These are phyloP conservation scores for Tetracladium marchalianum DNA, from an alignment of 495 filamentous ascomycete species.

Conservation along the genomic window DNA sequence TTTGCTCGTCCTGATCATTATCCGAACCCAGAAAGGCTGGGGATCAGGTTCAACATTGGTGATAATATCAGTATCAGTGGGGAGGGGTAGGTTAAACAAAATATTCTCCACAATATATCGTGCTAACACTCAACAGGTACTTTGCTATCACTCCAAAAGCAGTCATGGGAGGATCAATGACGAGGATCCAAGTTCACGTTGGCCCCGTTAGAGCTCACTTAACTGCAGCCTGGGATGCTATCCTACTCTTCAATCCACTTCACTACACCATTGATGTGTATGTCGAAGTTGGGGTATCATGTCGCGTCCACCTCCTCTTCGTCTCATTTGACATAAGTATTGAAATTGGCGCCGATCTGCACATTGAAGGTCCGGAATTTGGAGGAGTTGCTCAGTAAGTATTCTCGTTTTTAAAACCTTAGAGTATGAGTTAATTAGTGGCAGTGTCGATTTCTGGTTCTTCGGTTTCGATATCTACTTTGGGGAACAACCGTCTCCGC, in stretches of 20 bases:
- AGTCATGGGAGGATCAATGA: conserved; percentile 34
- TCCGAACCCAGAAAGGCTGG: conserved; percentile 33
- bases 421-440: no score
- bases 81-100: conserved; percentile 11
- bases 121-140: conserved; percentile 16
- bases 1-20: conserved; percentile 29
- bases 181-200: not conserved
- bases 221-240: not conserved
- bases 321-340: conserved; percentile 23
- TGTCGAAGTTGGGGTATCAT: conserved; percentile 27
- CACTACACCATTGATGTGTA: no score
- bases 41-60: conserved; percentile 28
- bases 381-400: conserved; percentile 19
- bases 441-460: conserved; percentile 33
- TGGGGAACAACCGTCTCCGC: conserved; percentile 13
- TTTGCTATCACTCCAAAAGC: conserved; percentile 43
- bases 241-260: no score
- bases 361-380: conserved; percentile 30
- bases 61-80: conserved; percentile 28
- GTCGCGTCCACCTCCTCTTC: conserved; percentile 27
- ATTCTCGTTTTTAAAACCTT: no score
- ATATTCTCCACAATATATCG: no score
- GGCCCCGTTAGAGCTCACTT: not conserved
- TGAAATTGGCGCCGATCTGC: conserved; percentile 27
- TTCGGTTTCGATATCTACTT: conserved; percentile 35